Percentiles rank a stretch among this genome's conserved stretches.
Evolutionary conservation across 441 rosid genomes (phyloP).

Genomic region (Omphalea diandra): DNA sequence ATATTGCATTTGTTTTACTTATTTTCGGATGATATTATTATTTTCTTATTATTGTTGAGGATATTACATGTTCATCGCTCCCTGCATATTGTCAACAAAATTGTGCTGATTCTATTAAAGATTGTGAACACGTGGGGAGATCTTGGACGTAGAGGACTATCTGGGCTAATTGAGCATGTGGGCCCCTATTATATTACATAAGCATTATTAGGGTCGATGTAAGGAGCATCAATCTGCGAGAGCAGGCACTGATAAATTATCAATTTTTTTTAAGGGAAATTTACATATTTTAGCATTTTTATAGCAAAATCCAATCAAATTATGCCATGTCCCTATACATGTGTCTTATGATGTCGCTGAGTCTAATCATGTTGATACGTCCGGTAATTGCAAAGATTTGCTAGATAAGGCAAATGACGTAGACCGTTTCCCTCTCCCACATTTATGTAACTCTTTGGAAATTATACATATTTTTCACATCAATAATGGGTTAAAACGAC

Average conservation of each 20-base stretch:
- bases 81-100: constrained; percentile 6
- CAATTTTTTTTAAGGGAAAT: no score
- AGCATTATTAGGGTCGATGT: not conserved
- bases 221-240: not conserved
- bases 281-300: not conserved
- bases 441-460: not conserved
- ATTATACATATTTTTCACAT: not conserved
- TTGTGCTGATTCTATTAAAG: not conserved
- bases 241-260: not conserved
- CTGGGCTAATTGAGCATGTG: not conserved
- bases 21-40: constrained; percentile 1
- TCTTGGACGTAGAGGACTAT: not conserved
- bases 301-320: not conserved
- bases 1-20: not conserved
- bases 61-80: not conserved
- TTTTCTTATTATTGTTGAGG: constrained; percentile 2
- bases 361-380: not conserved
- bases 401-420: not conserved
- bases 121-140: constrained; percentile 19
- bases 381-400: not conserved
- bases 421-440: not conserved
- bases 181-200: constrained; percentile 9
- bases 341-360: not conserved
- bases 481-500: no score
- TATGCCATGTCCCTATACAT: not conserved